Evolutionary conservation across 78 protist genomes (phyloP), one percentile per base, ranked within the genome.

Genomic region (Dictyostelium intermedium): DNA sequence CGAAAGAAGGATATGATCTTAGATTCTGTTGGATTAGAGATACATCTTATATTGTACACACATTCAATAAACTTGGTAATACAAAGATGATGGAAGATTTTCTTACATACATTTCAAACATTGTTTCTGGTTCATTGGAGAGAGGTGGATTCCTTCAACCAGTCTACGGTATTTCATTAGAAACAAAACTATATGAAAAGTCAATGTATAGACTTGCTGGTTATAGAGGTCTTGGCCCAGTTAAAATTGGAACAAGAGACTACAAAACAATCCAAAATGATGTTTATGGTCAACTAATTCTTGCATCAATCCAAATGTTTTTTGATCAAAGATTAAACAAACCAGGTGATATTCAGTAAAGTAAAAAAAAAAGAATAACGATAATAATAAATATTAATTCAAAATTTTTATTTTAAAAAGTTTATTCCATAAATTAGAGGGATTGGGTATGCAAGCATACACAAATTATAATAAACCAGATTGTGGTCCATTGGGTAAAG

Each of bases 211-310:
- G 94, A 77, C 73, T 95, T 18, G 86, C 97, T 20, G 97, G 97
- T 25, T 95, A 95, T 84, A 32, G 97, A 63, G 97, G 97, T 16
- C 34, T 84, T 35, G 95, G 95, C n/a, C 97, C 97, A 18, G 97
- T 95, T 30, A 89, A 91, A 37, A 81, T 84, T 11, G 97, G 97
- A 23, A 95, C 92, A 27, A 34, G 86, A 11, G 97, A 89, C 30
- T 77, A 83, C 39, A 79, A 73, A 37, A 83, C 79, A 7, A 41
- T 78, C 50, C 91, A 87, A 50, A 79, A 87, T 83, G 97, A 87
- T 69, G 95, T 79, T 23, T 95, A 95, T 63, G 97, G 97, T 53
- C 87, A 91, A 61, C 47, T 95, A 53, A 77, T 95, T 35, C 85
- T 91, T 8, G 85, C 97, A 1, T 70, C 79, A 9, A 84, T 84